These are phyloP conservation scores for Septoria petroselini DNA, from an alignment of 2,329 filamentous ascomycete genomes.

Conservation along the genomic window DNA sequence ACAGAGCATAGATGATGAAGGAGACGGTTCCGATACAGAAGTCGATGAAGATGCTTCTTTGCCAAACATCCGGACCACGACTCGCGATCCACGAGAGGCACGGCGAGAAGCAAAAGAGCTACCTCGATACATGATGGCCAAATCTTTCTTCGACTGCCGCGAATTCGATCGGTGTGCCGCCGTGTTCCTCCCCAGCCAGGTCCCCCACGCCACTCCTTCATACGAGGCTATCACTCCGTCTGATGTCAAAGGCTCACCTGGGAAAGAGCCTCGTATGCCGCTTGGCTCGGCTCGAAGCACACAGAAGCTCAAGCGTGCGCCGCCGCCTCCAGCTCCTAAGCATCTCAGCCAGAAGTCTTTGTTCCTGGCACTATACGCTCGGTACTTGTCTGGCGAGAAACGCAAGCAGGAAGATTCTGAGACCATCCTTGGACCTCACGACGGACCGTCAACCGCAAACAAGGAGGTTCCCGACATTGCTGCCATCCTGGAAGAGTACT, in stretches of 20 bases:
- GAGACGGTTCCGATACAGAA: slow-evolving; percentile 53
- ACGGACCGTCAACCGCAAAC: slow-evolving; percentile 79
- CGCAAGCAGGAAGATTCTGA: slow-evolving; percentile 94
- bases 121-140: slow-evolving; percentile 82
- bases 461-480: slow-evolving; percentile 77
- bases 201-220: slow-evolving; percentile 47
- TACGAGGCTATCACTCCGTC: slow-evolving; percentile 39
- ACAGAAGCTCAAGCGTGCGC: slow-evolving; percentile 30
- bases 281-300: background rate
- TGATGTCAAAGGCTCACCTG: slow-evolving; percentile 47
- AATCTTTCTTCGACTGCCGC: slow-evolving; percentile 90
- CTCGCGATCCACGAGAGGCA: slow-evolving; percentile 68
- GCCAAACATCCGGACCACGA: slow-evolving; percentile 49
- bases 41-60: slow-evolving; percentile 32
- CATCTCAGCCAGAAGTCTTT: slow-evolving; percentile 82
- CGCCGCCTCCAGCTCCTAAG: slow-evolving; percentile 22
- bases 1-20: slow-evolving; percentile 41
- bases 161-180: slow-evolving; percentile 93
- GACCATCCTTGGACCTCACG: slow-evolving; percentile 92
- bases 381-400: slow-evolving; percentile 91
- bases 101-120: slow-evolving; percentile 74
- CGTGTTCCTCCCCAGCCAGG: slow-evolving; percentile 68
- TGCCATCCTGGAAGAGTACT: slow-evolving; percentile 75
- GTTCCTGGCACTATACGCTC: slow-evolving; percentile 88
- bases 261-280: slow-evolving; percentile 4